Conservation (phyloP, 257 asterid species). For the Solanum ossicruentum region DNA sequence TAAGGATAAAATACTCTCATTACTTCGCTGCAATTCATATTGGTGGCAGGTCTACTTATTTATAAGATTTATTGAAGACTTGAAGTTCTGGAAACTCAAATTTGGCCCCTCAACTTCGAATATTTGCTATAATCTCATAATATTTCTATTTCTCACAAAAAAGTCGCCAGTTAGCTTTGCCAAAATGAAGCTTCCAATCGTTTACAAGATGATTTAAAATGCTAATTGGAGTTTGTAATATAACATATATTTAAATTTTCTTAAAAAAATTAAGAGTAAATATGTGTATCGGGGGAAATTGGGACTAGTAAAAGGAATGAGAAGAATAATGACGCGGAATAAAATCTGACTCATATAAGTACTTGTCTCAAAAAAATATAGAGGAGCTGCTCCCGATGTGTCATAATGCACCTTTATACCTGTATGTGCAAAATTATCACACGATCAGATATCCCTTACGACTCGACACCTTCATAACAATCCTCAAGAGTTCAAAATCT, state of each 20-base stretch:
- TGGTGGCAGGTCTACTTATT: background rate
- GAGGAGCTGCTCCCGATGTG: background rate
- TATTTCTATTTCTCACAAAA: background rate
- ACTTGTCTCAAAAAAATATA: fast-evolving
- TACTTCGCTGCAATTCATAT: no score
- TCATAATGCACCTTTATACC: fast-evolving
- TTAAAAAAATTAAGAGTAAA: background rate
- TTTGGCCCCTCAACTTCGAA: background rate
- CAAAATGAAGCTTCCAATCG: background rate
- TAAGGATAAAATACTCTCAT: no score
- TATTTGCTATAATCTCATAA: background rate
- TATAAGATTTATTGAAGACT: background rate
- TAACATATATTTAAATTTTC: background rate
- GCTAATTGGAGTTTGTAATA: background rate
- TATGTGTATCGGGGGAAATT: background rate
- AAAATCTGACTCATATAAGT: background rate
- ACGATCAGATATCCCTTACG: no score
- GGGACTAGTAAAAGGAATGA: background rate
- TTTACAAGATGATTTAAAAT: background rate
- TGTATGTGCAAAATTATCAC: background rate
- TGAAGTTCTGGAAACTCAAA: background rate
- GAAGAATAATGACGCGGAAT: fast-evolving
- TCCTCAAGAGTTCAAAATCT: no score
- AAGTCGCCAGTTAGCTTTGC: background rate
- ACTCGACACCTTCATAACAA: no score